phyloP scores from a whole-genome alignment of 345 rosid species.

The Xanthoceras sorbifolium region DNA sequence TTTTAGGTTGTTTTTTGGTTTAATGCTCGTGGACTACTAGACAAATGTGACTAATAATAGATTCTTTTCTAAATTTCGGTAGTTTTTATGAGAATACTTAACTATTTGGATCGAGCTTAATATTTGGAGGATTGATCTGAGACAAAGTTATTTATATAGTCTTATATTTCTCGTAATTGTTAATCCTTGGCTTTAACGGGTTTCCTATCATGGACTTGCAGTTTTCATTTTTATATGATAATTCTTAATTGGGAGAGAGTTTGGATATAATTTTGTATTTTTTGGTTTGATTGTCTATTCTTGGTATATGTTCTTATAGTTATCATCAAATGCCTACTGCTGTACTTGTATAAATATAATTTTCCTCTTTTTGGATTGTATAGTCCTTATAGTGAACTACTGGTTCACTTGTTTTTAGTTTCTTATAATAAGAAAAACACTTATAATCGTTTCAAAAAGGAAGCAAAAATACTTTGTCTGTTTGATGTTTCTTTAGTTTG shows the following conservation, averaged over 20 bases:
- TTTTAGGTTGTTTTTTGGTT: too few species aligned
- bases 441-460: background rate
- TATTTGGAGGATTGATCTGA: background rate
- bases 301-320: background rate
- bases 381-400: background rate
- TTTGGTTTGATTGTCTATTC: background rate
- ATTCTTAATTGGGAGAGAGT: background rate
- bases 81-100: background rate
- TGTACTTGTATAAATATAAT: background rate
- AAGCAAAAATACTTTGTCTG: background rate
- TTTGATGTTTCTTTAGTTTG: background rate
- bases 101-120: background rate
- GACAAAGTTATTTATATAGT: background rate
- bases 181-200: background rate
- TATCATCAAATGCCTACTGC: background rate
- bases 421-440: background rate
- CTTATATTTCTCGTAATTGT: too few species aligned
- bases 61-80: background rate
- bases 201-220: too few species aligned
- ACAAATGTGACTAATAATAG: background rate
- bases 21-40: background rate
- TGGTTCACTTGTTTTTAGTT: background rate
- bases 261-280: background rate
- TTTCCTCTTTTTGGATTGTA: background rate
- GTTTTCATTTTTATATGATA: too few species aligned